These are phyloP conservation scores for Podospora pseudocomata DNA, from an alignment of 495 filamentous ascomycete species.

Conservation along the genomic window DNA sequence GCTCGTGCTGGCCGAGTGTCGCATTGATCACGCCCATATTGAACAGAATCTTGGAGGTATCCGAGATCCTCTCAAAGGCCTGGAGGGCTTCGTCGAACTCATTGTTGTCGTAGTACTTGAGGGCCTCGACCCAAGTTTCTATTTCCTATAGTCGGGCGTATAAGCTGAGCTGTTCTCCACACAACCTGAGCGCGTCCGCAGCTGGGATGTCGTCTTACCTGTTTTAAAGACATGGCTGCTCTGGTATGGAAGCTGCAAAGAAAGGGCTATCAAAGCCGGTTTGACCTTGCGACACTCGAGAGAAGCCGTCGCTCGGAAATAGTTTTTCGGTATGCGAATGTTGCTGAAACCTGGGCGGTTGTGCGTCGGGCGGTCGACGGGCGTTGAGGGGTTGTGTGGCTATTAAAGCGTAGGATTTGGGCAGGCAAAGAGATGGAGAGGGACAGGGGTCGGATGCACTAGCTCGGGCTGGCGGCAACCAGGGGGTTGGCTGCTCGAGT, in stretches of 20 bases:
- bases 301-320: slow-evolving; percentile 4
- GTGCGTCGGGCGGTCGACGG: slow-evolving; percentile 20
- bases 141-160: slow-evolving; percentile 69
- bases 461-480: slow-evolving; percentile 27
- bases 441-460: slow-evolving; percentile 12
- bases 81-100: slow-evolving; percentile 85
- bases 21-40: slow-evolving; percentile 99
- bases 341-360: slow-evolving; percentile 27
- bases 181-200: not conserved
- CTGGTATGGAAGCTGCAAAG: slow-evolving; percentile 14
- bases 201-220: slow-evolving; percentile 48
- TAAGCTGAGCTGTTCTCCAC: slow-evolving; percentile 14
- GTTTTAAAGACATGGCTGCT: slow-evolving; percentile 67
- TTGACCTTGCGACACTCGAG: slow-evolving; percentile 5
- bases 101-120: slow-evolving; percentile 90
- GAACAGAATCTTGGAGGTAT: slow-evolving; percentile 98
- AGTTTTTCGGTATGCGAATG: slow-evolving; percentile 1
- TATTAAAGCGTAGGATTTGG: slow-evolving; percentile 17
- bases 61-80: slow-evolving; percentile 79
- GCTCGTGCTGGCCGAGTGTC: slow-evolving; percentile 92
- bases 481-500: slow-evolving; percentile 29
- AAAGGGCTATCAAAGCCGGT: slow-evolving; percentile 21
- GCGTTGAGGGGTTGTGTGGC: slow-evolving; percentile 29
- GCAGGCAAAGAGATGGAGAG: slow-evolving; percentile 17
- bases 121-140: slow-evolving; percentile 93